A percentile compares a stretch with the other conserved stretches of the same genome.
phyloP scores from a whole-genome alignment of 2,329 filamentous ascomycete genomes.

The Phialophora macrospora region DNA sequence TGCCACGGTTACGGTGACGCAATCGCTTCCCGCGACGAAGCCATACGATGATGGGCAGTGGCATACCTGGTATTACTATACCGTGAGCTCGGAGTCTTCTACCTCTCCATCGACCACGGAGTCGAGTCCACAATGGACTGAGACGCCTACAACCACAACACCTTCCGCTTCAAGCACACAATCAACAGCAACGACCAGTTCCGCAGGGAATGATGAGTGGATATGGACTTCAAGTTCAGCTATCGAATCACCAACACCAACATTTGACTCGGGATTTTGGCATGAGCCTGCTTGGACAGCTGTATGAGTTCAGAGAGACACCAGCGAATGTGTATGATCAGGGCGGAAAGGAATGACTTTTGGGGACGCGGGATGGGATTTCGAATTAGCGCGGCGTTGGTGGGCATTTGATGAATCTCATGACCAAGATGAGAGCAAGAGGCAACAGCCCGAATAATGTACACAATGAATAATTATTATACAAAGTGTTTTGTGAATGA shows the following conservation, averaged over 20 bases:
- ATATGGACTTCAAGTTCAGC: not conserved
- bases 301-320: not conserved
- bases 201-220: not conserved
- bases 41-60: constrained; percentile 42
- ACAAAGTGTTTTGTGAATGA: not conserved
- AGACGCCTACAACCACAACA: not conserved
- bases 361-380: not conserved
- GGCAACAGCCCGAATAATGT: not conserved
- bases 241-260: not conserved
- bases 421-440: not conserved
- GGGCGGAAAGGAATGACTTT: not conserved
- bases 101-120: not conserved
- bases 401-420: not conserved
- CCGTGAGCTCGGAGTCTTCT: constrained; percentile 12
- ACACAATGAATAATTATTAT: not conserved
- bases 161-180: not conserved
- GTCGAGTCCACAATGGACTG: not conserved
- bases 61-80: constrained; percentile 42
- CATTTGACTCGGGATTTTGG: not conserved
- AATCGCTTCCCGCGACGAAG: constrained; percentile 33
- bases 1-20: constrained; percentile 35
- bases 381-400: constrained; percentile 1
- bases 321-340: not conserved
- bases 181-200: not conserved
- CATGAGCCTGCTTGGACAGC: not conserved